Evolutionary conservation across 352 stramenopile species (phyloP).

Genomic region (Thraustotheca clavata): DNA sequence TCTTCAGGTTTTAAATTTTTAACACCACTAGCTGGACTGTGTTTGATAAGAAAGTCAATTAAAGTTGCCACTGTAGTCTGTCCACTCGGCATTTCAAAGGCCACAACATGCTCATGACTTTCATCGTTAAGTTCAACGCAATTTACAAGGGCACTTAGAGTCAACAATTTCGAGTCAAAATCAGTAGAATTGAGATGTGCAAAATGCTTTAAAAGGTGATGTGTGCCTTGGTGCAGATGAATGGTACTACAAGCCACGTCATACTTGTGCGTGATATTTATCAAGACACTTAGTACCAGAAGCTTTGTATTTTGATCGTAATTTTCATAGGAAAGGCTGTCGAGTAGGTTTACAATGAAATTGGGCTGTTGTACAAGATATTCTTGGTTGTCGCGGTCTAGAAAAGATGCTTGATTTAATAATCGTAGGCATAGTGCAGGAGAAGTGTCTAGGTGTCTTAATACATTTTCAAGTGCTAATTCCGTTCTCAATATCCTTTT

Average conservation of each 20-base stretch:
- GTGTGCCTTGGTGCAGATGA: constrained; percentile 35
- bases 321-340: constrained; percentile 29
- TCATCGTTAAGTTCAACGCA: constrained; percentile 47
- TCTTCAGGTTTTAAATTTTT: no score
- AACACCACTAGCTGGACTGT: no score
- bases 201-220: constrained; percentile 32
- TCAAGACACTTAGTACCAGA: constrained; percentile 41
- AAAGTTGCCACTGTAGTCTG: no score
- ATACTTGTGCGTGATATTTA: constrained; percentile 78
- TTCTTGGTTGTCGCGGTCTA: constrained; percentile 37
- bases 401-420: constrained; percentile 60
- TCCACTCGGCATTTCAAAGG: no score
- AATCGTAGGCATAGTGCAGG: constrained; percentile 28
- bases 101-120: constrained; percentile 36
- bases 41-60: no score
- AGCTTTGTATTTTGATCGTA: constrained; percentile 25
- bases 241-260: constrained; percentile 37
- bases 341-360: constrained; percentile 34
- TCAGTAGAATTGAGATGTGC: background rate
- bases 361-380: constrained; percentile 30
- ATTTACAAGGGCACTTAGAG: constrained; percentile 64
- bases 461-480: background rate
- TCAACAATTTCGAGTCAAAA: constrained; percentile 50
- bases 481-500: background rate
- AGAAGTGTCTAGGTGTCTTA: background rate